These are phyloP conservation scores for Allantophomopsis lycopodina DNA, from an alignment of 2,329 filamentous ascomycete species.

Conservation along the genomic window DNA sequence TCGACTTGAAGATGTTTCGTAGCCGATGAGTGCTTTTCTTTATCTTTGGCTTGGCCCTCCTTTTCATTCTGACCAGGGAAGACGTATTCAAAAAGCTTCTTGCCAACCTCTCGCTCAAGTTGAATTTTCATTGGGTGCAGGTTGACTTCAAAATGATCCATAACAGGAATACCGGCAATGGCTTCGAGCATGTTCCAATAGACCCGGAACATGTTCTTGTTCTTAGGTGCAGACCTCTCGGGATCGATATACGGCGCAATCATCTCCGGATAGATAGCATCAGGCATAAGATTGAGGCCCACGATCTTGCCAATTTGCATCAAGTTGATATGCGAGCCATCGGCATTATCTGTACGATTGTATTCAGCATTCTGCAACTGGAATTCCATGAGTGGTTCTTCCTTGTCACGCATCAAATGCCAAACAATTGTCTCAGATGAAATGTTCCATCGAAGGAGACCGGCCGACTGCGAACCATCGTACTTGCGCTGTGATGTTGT, in stretches of 20 bases:
- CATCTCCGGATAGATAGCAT: slow-evolving; percentile 93
- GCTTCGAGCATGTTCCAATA: slow-evolving; percentile 98
- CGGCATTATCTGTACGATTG: slow-evolving; percentile 89
- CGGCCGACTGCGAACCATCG: slow-evolving; percentile 62
- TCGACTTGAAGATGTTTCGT: slow-evolving; percentile 33
- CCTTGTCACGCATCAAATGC: slow-evolving; percentile 82
- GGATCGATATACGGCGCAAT: slow-evolving; percentile 77
- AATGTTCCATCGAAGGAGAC: slow-evolving; percentile 82
- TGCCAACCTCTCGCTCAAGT: slow-evolving; percentile 81
- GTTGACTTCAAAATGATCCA: slow-evolving; percentile 93
- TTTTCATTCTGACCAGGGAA: slow-evolving; percentile 62
- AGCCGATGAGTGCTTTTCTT: slow-evolving; percentile 44
- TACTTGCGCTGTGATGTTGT: slow-evolving; percentile 86
- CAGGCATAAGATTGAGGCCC: slow-evolving; percentile 77
- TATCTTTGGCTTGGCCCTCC: slow-evolving; percentile 10
- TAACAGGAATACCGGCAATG: slow-evolving; percentile 91
- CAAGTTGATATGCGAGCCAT: slow-evolving; percentile 89
- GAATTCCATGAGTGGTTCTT: slow-evolving; percentile 82
- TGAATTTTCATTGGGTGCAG: slow-evolving; percentile 89
- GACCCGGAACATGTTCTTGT: slow-evolving; percentile 77
- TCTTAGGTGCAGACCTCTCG: slow-evolving; percentile 41
- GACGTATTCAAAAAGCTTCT: slow-evolving; percentile 91
- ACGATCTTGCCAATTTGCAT: slow-evolving; percentile 80
- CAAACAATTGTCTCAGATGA: slow-evolving; percentile 93
- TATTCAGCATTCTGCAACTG: slow-evolving; percentile 86